Evolutionary conservation across 352 stramenopile species (phyloP), one percentile per base, ranked within the genome.

Genomic region (Pythium biforme): DNA sequence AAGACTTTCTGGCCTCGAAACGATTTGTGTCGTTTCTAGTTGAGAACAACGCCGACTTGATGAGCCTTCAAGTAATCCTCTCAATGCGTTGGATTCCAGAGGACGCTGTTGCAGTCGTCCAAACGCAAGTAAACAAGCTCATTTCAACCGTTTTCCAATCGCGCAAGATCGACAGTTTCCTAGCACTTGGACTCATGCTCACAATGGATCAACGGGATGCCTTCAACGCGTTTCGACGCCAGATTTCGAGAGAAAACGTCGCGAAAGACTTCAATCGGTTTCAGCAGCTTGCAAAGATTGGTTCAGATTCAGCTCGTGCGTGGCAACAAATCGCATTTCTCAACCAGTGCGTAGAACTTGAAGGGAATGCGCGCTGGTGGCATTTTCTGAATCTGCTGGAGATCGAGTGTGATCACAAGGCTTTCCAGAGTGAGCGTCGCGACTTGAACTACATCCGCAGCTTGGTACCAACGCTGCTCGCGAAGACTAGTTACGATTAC

Each of bases 301-400:
- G 85, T 12, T 74, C 85, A 1, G 81, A 94, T 65, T 79, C 80
- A 34, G 85, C 85, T 58, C 77, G 83, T 41, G 83, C 80, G 7
- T 94, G 85, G 85, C 75, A 92, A 31, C 78, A 92, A 33, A 88
- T 92, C 26, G 83, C 77, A 0, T 94, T 94, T 55, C 68, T 92
- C 25, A 77, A 92, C 59, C 82, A 92, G 55, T 94, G 85, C 48
- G 72, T 87, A 12, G 85, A 94, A 48, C 62, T 94, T 12, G 83
- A 94, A 68, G 81, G 73, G 5, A 94, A 94, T n/a, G 78, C 81
- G 20, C 68, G 81, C 41, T 94, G 85, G 85, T 92, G 81, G 81
- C 81, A 94, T 52, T 92, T 90, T 45, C 66, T 94, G 19, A 87
- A 79, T 11, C 62, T 94, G 19, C 70, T 94, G 15, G 81, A 75